Evolutionary conservation across 2,329 filamentous ascomycete species (phyloP).

Genomic region (Botryotinia calthae): DNA sequence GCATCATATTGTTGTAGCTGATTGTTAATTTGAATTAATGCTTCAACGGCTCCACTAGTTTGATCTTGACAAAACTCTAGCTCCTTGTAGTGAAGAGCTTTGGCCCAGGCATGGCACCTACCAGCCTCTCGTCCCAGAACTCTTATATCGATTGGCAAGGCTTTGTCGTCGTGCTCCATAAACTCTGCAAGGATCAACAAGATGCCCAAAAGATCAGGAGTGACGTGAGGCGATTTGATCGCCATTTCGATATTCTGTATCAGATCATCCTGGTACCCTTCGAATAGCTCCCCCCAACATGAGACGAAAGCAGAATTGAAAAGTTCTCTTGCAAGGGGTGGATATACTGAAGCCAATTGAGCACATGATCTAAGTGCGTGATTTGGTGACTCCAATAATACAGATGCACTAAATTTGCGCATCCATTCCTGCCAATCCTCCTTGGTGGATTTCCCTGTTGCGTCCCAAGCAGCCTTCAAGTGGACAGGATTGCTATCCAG

Average conservation of each 20-base stretch:
- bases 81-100: constrained; percentile 98
- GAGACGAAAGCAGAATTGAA: constrained; percentile 99
- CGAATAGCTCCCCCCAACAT: constrained; percentile 97
- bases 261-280: constrained; percentile 94
- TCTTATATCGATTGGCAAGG: constrained; percentile 93
- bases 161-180: constrained; percentile 99
- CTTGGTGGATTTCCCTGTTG: constrained; percentile 91
- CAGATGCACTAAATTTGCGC: constrained; percentile 89
- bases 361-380: constrained; percentile 93
- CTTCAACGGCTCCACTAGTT: constrained; percentile 91
- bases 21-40: constrained; percentile 98
- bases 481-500: constrained; percentile 97
- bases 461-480: constrained; percentile 95
- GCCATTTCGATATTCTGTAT: constrained; percentile 95
- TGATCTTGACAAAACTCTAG: constrained; percentile 97
- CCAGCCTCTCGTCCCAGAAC: constrained; percentile 92
- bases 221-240: constrained; percentile 91
- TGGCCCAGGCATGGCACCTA: constrained; percentile 96
- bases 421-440: constrained; percentile 99
- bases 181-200: constrained; percentile 96
- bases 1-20: constrained; percentile 98
- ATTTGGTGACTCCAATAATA: constrained; percentile 92
- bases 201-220: constrained; percentile 90
- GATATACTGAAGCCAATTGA: constrained; percentile 84
- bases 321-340: constrained; percentile 84